Evolutionary conservation across 352 stramenopile genomes (phyloP), one percentile per base, ranked within the genome.

Genomic region (Saprolegnia parasitica): DNA sequence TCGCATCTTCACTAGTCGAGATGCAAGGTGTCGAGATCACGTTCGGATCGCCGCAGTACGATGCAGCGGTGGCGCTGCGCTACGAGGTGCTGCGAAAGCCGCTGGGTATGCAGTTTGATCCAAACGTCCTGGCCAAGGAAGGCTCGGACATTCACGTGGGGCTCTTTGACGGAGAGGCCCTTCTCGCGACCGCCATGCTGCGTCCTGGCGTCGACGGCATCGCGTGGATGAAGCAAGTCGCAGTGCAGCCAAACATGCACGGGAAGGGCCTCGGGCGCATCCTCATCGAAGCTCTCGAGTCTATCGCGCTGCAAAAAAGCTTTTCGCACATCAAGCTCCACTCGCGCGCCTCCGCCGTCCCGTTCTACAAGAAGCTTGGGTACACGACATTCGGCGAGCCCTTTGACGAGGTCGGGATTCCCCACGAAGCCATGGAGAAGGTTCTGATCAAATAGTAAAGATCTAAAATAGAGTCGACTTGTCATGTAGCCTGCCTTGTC

Each of bases 401-500:
- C 16, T 62, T 61, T 52, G 47, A 61, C 5, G 46, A 70, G 50
- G 47, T 70, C 15, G 63, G 63, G 13, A 45, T 70, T 16, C 63
- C 63, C 15, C 63, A 70, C 35, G 20, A 18, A 15, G 20, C 23
- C 26, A 62, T 70, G 63, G 23, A 37, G 29, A 70, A 70, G 32
- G 20, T 52, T 58, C 20, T 68, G 4, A 5, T 64, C 23, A 32
- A 6, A 35, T 2, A 6, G 29, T 35, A 35, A 5, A 2, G 2
- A 35, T 5, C 29, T 35, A 35, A 6, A 35, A 35, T n/a, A n/a
- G n/a, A n/a, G n/a, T 35, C 29, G 29, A 35, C 78, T 95, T 96
- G 79, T 98, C 91, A 32, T 96, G 77, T 80, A 96, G 97, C 65
- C 91, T 80, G 73, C 84, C 84, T 35, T 35, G 29, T 35, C 29